Evolutionary conservation across 371 early-diverging fungal species (phyloP).

Genomic region (Mortierella sp.): DNA sequence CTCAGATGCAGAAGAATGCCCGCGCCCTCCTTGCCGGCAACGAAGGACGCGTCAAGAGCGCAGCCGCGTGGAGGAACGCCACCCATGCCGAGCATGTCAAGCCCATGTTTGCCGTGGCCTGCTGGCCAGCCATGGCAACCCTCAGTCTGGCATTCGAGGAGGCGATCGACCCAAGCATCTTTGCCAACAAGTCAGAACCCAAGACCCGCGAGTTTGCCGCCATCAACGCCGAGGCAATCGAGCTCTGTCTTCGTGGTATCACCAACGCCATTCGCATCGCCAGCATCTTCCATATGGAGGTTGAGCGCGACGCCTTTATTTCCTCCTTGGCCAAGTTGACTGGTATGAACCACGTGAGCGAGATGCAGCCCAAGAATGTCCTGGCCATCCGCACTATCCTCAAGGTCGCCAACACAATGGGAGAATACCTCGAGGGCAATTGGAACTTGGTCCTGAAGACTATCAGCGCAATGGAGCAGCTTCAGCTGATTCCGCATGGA

Average conservation of each 20-base stretch:
- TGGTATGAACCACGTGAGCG: slow-evolving; percentile 68
- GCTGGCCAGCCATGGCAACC: slow-evolving; percentile 79
- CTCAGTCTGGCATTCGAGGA: slow-evolving; percentile 76
- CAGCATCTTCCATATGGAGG: slow-evolving; percentile 77
- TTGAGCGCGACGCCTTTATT: slow-evolving; percentile 78
- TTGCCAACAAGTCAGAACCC: slow-evolving; percentile 53
- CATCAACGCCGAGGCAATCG: slow-evolving; percentile 60
- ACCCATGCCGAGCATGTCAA: slow-evolving; percentile 79
- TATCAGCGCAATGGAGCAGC: slow-evolving; percentile 72
- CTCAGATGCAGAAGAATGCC: slow-evolving; percentile 62
- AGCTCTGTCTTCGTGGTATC: slow-evolving; percentile 71
- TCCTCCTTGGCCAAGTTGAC: slow-evolving; percentile 76
- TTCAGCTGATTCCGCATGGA: slow-evolving; percentile 58
- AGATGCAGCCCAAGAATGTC: slow-evolving; percentile 77
- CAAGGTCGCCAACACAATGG: slow-evolving; percentile 69
- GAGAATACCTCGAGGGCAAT: slow-evolving; percentile 70
- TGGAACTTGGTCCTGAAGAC: slow-evolving; percentile 79
- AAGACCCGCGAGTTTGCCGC: slow-evolving; percentile 56
- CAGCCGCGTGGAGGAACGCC: slow-evolving; percentile 63
- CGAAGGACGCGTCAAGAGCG: slow-evolving; percentile 51
- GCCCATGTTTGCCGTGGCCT: slow-evolving; percentile 78
- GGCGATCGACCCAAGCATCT: slow-evolving; percentile 67
- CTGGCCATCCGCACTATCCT: slow-evolving; percentile 74
- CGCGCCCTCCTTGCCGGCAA: slow-evolving; percentile 57
- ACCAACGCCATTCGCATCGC: slow-evolving; percentile 69